Percentiles rank a stretch among this genome's conserved stretches.
Conservation (phyloP, 495 filamentous ascomycete species). For the Stereocaulon alpinum region DNA sequence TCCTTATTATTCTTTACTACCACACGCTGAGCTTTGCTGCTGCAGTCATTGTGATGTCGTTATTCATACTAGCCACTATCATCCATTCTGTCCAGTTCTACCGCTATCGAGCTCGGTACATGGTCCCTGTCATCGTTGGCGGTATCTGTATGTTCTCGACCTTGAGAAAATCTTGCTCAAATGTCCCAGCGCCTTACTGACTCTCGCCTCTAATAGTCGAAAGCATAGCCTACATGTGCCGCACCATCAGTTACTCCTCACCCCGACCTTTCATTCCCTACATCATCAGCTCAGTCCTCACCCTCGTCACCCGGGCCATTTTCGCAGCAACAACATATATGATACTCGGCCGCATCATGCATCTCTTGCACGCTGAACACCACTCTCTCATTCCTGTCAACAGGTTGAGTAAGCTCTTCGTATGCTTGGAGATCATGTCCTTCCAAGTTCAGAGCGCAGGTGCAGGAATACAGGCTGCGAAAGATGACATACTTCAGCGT, state of each 20-base stretch:
- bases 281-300: constrained; percentile 32
- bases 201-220: neutral
- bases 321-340: constrained; percentile 27
- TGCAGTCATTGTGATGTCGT: constrained; percentile 34
- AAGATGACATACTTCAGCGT: constrained; percentile 9
- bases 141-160: constrained; percentile 22
- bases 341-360: constrained; percentile 22
- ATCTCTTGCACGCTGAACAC: constrained; percentile 26
- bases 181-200: neutral
- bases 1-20: constrained; percentile 5
- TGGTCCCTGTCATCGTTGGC: constrained; percentile 48
- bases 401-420: constrained; percentile 37
- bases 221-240: constrained; percentile 9
- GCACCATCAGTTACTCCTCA: constrained; percentile 3
- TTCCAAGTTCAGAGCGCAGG: constrained; percentile 37
- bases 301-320: constrained; percentile 25
- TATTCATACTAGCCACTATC: constrained; percentile 40
- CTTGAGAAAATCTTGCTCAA: no score
- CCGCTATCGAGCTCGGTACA: constrained; percentile 45
- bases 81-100: constrained; percentile 40
- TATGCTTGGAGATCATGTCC: constrained; percentile 37
- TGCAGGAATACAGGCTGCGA: constrained; percentile 22
- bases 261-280: constrained; percentile 20
- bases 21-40: constrained; percentile 40
- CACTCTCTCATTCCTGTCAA: constrained; percentile 30